A percentile compares a stretch with the other conserved stretches of the same genome.
phyloP scores from a whole-genome alignment of 192 early-diverging fungal genomes.

The Coemansia sp. region DNA sequence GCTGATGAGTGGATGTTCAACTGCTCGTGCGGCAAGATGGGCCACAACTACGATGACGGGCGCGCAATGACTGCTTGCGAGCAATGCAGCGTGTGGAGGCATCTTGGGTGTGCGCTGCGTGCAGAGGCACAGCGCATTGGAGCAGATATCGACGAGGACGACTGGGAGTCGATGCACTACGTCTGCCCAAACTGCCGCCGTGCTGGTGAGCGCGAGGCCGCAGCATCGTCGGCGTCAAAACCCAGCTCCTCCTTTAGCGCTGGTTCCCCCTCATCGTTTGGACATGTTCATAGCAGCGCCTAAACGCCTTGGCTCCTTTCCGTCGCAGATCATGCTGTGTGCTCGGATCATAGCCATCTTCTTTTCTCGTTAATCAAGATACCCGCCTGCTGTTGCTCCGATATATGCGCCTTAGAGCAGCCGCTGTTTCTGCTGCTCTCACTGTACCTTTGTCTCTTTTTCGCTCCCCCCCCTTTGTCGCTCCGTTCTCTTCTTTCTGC shows the following conservation, averaged over 20 bases:
- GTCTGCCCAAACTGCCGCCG: slow-evolving; percentile 20
- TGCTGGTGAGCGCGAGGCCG: not conserved
- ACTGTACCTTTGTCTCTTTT: not conserved
- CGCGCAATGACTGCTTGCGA: slow-evolving; percentile 46
- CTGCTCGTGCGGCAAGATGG: slow-evolving; percentile 31
- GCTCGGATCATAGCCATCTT: no score
- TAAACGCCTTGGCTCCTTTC: not conserved
- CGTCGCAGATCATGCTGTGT: no score
- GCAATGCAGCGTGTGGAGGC: slow-evolving; percentile 29
- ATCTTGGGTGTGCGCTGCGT: slow-evolving; percentile 36
- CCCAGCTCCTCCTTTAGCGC: not conserved
- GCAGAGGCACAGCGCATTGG: slow-evolving; percentile 26
- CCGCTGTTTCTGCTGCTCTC: not conserved
- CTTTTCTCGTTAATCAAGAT: no score
- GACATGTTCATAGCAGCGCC: not conserved
- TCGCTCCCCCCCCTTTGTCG: not conserved
- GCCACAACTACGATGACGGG: slow-evolving; percentile 43
- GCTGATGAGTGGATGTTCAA: slow-evolving; percentile 42
- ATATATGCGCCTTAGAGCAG: no score
- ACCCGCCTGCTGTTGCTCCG: no score
- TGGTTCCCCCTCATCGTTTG: not conserved
- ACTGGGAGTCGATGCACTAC: slow-evolving; percentile 33
- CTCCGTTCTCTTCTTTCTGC: no score
- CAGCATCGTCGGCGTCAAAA: not conserved
- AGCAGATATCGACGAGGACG: slow-evolving; percentile 31